Evolutionary conservation across 768 basidiomycete genomes (phyloP).

Genomic region (Chiua virens): DNA sequence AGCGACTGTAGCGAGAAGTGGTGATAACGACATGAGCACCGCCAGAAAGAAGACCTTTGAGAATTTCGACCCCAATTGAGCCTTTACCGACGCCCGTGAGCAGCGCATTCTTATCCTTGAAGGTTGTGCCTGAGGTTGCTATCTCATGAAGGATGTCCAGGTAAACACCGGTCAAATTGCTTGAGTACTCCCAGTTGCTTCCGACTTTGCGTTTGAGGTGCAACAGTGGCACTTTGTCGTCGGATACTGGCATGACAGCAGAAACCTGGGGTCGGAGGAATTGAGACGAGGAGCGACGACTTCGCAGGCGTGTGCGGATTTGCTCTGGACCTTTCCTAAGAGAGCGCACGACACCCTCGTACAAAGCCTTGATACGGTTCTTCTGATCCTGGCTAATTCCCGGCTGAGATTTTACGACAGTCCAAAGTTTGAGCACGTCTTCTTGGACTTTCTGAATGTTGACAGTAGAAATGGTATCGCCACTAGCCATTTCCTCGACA

Average conservation of each 20-base stretch:
- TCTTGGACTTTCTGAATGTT: conserved; percentile 99
- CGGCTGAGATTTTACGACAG: conserved; percentile 93
- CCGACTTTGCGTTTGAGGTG: conserved; percentile 98
- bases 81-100: conserved; percentile 98
- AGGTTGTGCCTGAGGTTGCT: conserved; percentile 96
- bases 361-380: conserved; percentile 89
- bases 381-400: conserved; percentile 98
- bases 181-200: conserved; percentile 93
- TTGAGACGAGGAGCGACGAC: conserved; percentile 90
- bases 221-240: conserved; percentile 90
- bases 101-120: conserved; percentile 98
- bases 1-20: conserved; percentile 94
- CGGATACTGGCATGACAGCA: conserved; percentile 65
- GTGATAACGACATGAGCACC: conserved; percentile 97
- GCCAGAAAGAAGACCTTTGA: conserved; percentile 94
- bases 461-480: conserved; percentile 80
- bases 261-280: conserved; percentile 93
- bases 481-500: conserved; percentile 97
- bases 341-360: conserved; percentile 94
- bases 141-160: conserved; percentile 98
- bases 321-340: conserved; percentile 78
- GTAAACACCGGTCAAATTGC: conserved; percentile 93
- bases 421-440: conserved; percentile 96
- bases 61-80: conserved; percentile 95
- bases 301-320: conserved; percentile 55